A percentile compares a stretch with the other conserved stretches of the same genome.
Conservation (phyloP, 257 asterid species). For the Solanum virginianum region DNA sequence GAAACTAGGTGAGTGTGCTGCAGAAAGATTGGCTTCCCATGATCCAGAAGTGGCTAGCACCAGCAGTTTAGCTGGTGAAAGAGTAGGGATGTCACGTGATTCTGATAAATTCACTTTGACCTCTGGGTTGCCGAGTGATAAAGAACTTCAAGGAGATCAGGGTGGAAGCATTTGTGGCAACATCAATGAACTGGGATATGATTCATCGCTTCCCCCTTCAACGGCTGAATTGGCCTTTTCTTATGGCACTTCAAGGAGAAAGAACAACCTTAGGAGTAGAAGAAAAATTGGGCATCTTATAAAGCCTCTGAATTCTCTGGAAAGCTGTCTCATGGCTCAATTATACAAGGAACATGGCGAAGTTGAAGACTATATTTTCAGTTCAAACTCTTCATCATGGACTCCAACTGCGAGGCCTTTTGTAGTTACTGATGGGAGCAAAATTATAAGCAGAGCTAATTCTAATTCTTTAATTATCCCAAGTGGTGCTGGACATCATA, state of each 20-base stretch:
- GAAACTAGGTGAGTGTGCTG: conserved; percentile 9
- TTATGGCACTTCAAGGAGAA: conserved; percentile 30
- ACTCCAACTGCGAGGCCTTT: conserved; percentile 38
- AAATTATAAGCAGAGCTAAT: conserved; percentile 25
- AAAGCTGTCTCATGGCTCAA: conserved; percentile 88
- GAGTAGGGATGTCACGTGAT: neutral
- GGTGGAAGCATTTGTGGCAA: conserved; percentile 11
- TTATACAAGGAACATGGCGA: conserved; percentile 35
- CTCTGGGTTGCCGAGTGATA: conserved; percentile 3
- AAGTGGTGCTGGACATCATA: conserved; percentile 6
- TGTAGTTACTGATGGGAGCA: conserved; percentile 47
- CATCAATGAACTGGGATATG: conserved; percentile 13
- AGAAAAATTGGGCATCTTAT: conserved; percentile 16
- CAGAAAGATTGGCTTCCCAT: neutral
- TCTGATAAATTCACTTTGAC: conserved; percentile 1
- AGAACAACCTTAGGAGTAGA: conserved; percentile 41
- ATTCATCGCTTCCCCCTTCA: conserved; percentile 18
- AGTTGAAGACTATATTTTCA: conserved; percentile 29
- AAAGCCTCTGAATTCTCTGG: conserved; percentile 54
- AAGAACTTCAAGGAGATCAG: conserved; percentile 17
- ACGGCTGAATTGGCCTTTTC: conserved; percentile 28
- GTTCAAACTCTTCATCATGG: conserved; percentile 11
- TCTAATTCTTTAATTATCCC: conserved; percentile 14
- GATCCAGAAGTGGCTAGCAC: conserved; percentile 24
- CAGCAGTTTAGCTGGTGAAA: conserved; percentile 19